Percentiles rank a stretch among this genome's conserved stretches.
Conservation (phyloP, 1,284 basidiomycete genomes). For the Gomphus bonarii region DNA sequence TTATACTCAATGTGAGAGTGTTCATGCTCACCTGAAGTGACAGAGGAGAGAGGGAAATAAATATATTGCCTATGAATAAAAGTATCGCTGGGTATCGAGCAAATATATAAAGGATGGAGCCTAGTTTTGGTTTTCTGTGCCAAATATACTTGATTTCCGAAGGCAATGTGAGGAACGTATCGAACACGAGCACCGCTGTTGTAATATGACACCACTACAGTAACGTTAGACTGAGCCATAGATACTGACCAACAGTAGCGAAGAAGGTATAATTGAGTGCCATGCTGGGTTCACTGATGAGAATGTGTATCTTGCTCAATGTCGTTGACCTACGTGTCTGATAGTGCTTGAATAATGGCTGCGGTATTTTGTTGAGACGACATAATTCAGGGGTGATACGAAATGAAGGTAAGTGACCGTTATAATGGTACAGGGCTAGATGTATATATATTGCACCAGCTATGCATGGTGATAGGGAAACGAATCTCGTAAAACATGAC, state of each 20-base stretch:
- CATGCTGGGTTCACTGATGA: neutral
- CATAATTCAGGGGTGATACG: neutral
- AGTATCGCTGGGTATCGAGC: neutral
- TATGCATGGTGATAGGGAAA: too few relatives aligned
- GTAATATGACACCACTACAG: neutral
- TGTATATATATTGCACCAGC: too few relatives aligned
- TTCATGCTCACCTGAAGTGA: neutral
- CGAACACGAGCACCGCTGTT: neutral
- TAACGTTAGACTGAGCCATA: neutral
- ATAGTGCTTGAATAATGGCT: neutral
- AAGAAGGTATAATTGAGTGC: neutral
- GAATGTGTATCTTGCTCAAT: neutral
- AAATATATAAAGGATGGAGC: neutral
- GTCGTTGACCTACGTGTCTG: neutral
- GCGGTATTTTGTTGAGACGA: neutral
- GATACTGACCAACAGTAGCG: neutral
- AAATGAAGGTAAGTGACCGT: too few relatives aligned
- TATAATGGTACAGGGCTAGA: too few relatives aligned
- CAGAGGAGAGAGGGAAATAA: neutral
- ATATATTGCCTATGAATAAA: neutral
- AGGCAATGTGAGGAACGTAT: neutral
- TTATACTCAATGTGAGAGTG: too few relatives aligned
- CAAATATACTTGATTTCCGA: conserved; percentile 1
- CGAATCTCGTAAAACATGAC: too few relatives aligned
- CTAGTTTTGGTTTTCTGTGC: neutral